Evolutionary conservation across 83 land plant genomes (phyloP), one percentile per base, ranked within the genome.

Genomic region (Thuja plicata): DNA sequence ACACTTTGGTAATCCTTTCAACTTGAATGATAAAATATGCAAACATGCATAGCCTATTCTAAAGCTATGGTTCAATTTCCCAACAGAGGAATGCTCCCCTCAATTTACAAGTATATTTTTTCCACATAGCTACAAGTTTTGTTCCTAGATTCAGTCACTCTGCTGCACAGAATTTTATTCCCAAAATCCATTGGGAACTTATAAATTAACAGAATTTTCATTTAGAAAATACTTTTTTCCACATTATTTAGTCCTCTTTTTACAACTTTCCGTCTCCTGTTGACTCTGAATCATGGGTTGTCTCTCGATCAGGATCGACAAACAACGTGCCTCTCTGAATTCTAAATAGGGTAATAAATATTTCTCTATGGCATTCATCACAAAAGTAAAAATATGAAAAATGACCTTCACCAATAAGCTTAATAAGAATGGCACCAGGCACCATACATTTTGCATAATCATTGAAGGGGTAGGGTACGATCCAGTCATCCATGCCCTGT

Each of bases 381-480:
- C 98, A 98, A 90, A 97, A 95, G 88, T 87, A 95, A 88, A 95
- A 96, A 90, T 94, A 96, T 19, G 99, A 95, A 84, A 92, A 98
- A 76, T 98, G 99, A 8, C 99, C 99, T 90, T 98, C 97, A 30
- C 93, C 93, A 40, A 93, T 92, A 70, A 96, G 90, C 89, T 90
- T 91, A 90, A 96, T 96, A 45, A 95, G 85, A 40, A 91, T 89
- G 57, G 96, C 96, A 19, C 91, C 93, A n/a, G 96, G 98, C 8
- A 98, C 88, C 66, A 96, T 88, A 41, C 98, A 94, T 24, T 87
- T 86, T 13, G 92, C 92, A 88, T 88, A 96, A 21, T 95, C 95
- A 21, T 89, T 89, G 91, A 96, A 92, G 21, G 96, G 87, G 43
- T 91, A 93, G 38, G 99, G 96, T 8, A 92, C 96, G 13, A 95